phyloP scores from a whole-genome alignment of 1,139 yeast genomes.

The Geotrichum klebahnii region DNA sequence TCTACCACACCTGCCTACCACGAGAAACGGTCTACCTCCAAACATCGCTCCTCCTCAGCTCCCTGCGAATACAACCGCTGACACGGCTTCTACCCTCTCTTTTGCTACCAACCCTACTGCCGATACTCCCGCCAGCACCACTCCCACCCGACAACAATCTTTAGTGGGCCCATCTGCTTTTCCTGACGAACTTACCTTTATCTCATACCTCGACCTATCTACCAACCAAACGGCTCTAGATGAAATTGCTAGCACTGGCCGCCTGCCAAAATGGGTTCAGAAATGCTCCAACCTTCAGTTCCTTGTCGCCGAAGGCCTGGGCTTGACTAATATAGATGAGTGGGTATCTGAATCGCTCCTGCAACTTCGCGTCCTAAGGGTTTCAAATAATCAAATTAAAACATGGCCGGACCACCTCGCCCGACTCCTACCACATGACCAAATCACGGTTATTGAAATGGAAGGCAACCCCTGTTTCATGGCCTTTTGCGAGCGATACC shows the following conservation, averaged over 20 bases:
- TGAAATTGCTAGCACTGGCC: slow-evolving; percentile 29
- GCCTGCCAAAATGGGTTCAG: slow-evolving; percentile 34
- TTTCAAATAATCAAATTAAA: slow-evolving; percentile 31
- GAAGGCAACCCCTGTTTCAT: slow-evolving; percentile 36
- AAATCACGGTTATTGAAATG: slow-evolving; percentile 31
- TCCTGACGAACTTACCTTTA: slow-evolving; percentile 20
- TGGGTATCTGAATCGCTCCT: slow-evolving; percentile 32
- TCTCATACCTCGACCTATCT: slow-evolving; percentile 31
- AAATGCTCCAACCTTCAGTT: slow-evolving; percentile 31
- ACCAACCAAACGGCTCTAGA: slow-evolving; percentile 25
- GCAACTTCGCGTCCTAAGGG: slow-evolving; percentile 29
- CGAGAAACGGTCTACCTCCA: no score
- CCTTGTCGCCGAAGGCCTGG: slow-evolving; percentile 31
- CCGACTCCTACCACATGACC: slow-evolving; percentile 27
- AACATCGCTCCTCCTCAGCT: slow-evolving; percentile 1
- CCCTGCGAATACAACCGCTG: neutral
- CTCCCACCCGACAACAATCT: no score
- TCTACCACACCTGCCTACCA: no score
- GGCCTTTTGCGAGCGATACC: slow-evolving; percentile 20
- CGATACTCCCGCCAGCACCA: no score
- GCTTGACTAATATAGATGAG: slow-evolving; percentile 32
- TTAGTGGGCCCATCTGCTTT: neutral
- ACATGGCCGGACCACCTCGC: slow-evolving; percentile 37
- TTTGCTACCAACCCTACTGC: no score
- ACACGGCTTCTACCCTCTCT: neutral